Percentiles rank a stretch among this genome's conserved stretches.
These are phyloP conservation scores for Aspergillus viridinutans DNA, from an alignment of 2,329 filamentous ascomycete genomes.

Conservation along the genomic window DNA sequence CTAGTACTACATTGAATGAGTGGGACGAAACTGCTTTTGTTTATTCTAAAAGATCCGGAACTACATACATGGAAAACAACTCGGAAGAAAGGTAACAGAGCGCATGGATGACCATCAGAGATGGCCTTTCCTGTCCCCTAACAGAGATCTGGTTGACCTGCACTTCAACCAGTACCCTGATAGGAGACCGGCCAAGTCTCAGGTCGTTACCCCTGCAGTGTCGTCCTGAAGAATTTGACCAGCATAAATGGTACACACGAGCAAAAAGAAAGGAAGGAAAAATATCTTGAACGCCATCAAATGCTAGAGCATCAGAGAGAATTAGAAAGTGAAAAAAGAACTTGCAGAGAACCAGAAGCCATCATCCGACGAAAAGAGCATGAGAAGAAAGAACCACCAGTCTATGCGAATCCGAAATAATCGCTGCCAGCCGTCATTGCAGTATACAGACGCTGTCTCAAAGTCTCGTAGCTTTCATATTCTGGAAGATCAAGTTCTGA, in stretches of 20 bases:
- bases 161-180: slow-evolving; percentile 32
- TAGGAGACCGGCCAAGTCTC: slow-evolving; percentile 1
- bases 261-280: slow-evolving; percentile 10
- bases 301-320: slow-evolving; percentile 30
- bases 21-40: neutral
- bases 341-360: neutral
- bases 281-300: slow-evolving; percentile 29
- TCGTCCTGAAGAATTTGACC: slow-evolving; percentile 2
- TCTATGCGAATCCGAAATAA: slow-evolving; percentile 92
- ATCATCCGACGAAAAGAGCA: neutral
- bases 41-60: neutral
- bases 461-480: slow-evolving; percentile 90
- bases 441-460: slow-evolving; percentile 83
- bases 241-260: slow-evolving; percentile 19
- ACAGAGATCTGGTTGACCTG: slow-evolving; percentile 32
- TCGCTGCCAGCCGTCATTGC: slow-evolving; percentile 98
- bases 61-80: slow-evolving; percentile 10
- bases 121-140: slow-evolving; percentile 3
- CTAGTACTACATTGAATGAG: neutral
- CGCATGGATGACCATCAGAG: slow-evolving; percentile 2
- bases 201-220: neutral
- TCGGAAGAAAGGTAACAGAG: slow-evolving; percentile 3
- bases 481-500: slow-evolving; percentile 95
- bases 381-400: slow-evolving; percentile 5
- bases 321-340: neutral